phyloP scores from a whole-genome alignment of 495 filamentous ascomycete genomes.

The Cudoniella acicularis region DNA sequence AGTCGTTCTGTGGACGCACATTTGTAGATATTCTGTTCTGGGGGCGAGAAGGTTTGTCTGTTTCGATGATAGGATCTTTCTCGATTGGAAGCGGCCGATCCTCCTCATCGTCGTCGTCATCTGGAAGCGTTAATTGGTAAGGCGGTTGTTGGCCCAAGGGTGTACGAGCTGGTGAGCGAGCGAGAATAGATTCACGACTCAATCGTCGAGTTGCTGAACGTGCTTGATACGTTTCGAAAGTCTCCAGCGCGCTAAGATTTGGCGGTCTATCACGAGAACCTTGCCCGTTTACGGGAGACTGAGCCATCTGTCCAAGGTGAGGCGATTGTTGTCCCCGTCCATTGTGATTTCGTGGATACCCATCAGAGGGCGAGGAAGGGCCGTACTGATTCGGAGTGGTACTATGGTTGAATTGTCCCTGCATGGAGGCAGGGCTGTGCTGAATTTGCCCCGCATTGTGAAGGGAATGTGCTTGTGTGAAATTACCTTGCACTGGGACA shows the following conservation, averaged over 20 bases:
- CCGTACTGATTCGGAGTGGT: neutral
- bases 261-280: neutral
- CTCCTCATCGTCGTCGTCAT: conserved; percentile 14
- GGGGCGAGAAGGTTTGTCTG: neutral
- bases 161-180: conserved; percentile 22
- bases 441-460: neutral
- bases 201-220: conserved; percentile 5
- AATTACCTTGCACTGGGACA: no score
- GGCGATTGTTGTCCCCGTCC: neutral
- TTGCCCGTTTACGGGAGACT: neutral
- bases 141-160: conserved; percentile 23
- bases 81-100: conserved; percentile 2
- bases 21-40: neutral
- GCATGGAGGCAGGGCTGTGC: neutral
- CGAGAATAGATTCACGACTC: conserved; percentile 20
- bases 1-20: conserved; percentile 1
- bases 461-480: neutral
- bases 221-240: conserved; percentile 3
- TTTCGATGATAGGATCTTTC: conserved; percentile 6
- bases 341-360: neutral
- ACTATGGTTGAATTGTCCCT: neutral
- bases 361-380: neutral
- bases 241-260: conserved; percentile 1
- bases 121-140: conserved; percentile 25
- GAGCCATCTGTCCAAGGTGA: neutral